These are phyloP conservation scores for Trichoderma sp. DNA, from an alignment of 2,329 filamentous ascomycete genomes.

Conservation along the genomic window DNA sequence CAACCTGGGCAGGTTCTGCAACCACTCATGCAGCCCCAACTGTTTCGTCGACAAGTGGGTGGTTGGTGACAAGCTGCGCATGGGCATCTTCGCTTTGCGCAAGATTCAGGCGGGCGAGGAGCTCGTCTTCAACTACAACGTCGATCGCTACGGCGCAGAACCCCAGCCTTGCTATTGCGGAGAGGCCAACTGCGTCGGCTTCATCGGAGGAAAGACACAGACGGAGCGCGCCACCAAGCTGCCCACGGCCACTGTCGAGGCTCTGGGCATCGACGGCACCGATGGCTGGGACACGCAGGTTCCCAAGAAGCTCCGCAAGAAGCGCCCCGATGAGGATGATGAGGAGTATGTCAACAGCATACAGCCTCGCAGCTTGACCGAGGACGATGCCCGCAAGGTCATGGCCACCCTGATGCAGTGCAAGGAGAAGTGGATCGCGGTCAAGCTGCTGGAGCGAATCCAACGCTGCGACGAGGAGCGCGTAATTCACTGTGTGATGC, in stretches of 20 bases:
- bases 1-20: slow-evolving; percentile 95
- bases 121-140: slow-evolving; percentile 98
- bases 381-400: slow-evolving; percentile 85
- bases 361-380: slow-evolving; percentile 75
- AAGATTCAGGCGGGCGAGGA: slow-evolving; percentile 87
- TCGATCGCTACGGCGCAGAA: slow-evolving; percentile 95
- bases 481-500: slow-evolving; percentile 84
- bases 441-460: slow-evolving; percentile 89
- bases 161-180: slow-evolving; percentile 96
- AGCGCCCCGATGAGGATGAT: slow-evolving; percentile 87
- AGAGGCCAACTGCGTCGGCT: slow-evolving; percentile 91
- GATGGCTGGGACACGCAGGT: slow-evolving; percentile 92
- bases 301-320: slow-evolving; percentile 87
- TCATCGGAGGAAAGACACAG: slow-evolving; percentile 96
- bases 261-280: slow-evolving; percentile 88
- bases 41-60: slow-evolving; percentile 99
- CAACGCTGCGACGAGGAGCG: slow-evolving; percentile 84
- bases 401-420: slow-evolving; percentile 97
- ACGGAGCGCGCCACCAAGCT: slow-evolving; percentile 94
- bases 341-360: slow-evolving; percentile 94
- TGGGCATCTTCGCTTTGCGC: slow-evolving; percentile 96
- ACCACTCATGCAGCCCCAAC: slow-evolving; percentile 98
- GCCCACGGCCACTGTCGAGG: slow-evolving; percentile 85
- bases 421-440: slow-evolving; percentile 99
- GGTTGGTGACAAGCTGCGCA: slow-evolving; percentile 92